A percentile compares a stretch with the other conserved stretches of the same genome.
Conservation (phyloP, 225 moss, liverwort and hornwort genomes). For the Bryoerythrophyllum caledonicum region DNA sequence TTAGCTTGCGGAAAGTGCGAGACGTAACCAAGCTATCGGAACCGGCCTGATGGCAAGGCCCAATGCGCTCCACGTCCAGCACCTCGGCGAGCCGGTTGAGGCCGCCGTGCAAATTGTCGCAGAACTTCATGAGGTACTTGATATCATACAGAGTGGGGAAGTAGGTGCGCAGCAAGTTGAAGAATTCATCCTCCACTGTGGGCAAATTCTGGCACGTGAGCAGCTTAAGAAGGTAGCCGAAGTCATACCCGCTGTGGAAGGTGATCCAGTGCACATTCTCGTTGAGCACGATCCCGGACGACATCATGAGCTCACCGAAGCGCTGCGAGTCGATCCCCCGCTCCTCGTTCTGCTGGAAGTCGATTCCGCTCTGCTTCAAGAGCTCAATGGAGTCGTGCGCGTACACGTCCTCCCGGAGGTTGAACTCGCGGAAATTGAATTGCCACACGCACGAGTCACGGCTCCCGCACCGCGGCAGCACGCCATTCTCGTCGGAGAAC, state of each 20-base stretch:
- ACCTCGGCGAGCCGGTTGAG: constrained; percentile 94
- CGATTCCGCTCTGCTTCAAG: constrained; percentile 89
- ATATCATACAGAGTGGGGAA: constrained; percentile 99
- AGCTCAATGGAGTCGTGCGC: constrained; percentile 98
- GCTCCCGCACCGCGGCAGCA: constrained; percentile 86
- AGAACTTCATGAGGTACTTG: constrained; percentile 99
- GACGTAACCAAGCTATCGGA: constrained; percentile 97
- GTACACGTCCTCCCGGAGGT: constrained; percentile 91
- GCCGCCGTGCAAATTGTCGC: constrained; percentile 98
- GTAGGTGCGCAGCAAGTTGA: constrained; percentile 94
- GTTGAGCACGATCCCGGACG: constrained; percentile 96
- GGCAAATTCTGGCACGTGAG: constrained; percentile 97
- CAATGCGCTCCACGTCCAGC: constrained; percentile 95
- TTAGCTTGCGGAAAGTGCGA: constrained; percentile 92
- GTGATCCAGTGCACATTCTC: constrained; percentile 99
- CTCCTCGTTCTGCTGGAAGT: constrained; percentile 94
- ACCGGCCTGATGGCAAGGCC: constrained; percentile 97
- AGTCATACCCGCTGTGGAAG: constrained; percentile 97
- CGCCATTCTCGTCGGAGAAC: constrained; percentile 92
- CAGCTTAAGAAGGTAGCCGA: constrained; percentile 97
- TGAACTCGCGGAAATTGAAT: constrained; percentile 99
- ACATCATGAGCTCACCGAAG: constrained; percentile 98
- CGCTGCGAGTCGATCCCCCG: constrained; percentile 92
- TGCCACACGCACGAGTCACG: constrained; percentile 96
- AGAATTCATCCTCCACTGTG: constrained; percentile 79